Evolutionary conservation across 352 stramenopile genomes (phyloP), one percentile per base, ranked within the genome.

Genomic region (Aphanomyces invadans): DNA sequence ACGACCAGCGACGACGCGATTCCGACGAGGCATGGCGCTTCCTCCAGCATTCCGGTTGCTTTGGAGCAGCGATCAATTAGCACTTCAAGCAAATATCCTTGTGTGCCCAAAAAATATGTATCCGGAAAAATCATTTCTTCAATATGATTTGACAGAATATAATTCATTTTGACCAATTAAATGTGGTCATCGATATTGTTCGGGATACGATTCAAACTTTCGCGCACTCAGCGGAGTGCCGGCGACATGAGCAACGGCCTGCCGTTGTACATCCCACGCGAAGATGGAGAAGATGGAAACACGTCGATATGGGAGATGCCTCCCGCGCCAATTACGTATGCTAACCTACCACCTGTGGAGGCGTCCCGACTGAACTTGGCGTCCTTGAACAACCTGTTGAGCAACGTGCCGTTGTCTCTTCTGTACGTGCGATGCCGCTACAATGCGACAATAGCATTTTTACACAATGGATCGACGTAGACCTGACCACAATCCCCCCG

Each of bases 21-120:
- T n/a, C 60, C 46, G 19, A 60, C 60, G 33, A n/a, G 31, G 29
- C 28, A 57, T 23, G 36, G 23, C 28, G 17, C 12, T 31, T 57
- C 42, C 42, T 67, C 44, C 15, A 67, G 49, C 60, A 67, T 67
- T n/a, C 5, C n/a, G 23, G 17, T 28, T 11, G 49, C 12, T 19
- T 52, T 9, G 4, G 9, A 26, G 44, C 9, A 9, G 44, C 23
- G 12, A 25, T 26, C 4, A 23, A 52, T 52, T 9, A 52, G 10
- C 21, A 25, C 49, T 57, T 57, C 25, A 57, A 57, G 55, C 36
- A 57, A 67, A 67, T 21, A 59, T 57, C 60, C 19, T n/a, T n/a
- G n/a, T n/a, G n/a, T n/a, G n/a, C n/a, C n/a, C n/a, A n/a, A n/a
- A n/a, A n/a, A n/a, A n/a, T n/a, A n/a, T n/a, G n/a, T 57, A 57